Percentiles rank a stretch among this genome's conserved stretches.
These are phyloP conservation scores for Saitozyma sp. DNA, from an alignment of 768 basidiomycete genomes.

Conservation along the genomic window DNA sequence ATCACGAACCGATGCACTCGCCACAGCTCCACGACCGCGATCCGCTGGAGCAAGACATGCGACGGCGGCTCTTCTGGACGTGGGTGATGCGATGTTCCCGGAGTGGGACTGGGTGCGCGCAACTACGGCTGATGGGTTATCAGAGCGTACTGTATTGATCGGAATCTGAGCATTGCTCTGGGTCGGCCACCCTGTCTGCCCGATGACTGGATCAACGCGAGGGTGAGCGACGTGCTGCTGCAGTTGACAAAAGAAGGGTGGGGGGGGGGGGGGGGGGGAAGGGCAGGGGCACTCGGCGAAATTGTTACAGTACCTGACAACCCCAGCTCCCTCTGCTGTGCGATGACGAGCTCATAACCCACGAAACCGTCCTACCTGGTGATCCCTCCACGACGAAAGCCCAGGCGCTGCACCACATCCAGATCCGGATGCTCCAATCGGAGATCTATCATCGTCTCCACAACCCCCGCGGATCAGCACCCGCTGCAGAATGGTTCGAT, in stretches of 20 bases:
- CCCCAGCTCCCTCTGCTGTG: constrained; percentile 9
- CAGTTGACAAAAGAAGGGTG: no score
- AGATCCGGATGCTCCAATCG: constrained; percentile 16
- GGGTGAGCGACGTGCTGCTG: constrained; percentile 6
- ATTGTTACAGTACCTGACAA: neutral
- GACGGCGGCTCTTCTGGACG: constrained; percentile 28
- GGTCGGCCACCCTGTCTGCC: constrained; percentile 17
- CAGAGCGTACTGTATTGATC: constrained; percentile 25
- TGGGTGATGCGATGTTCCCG: constrained; percentile 6
- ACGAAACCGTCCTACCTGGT: neutral
- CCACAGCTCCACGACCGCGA: neutral
- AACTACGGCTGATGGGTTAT: no score
- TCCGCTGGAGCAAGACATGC: constrained; percentile 17
- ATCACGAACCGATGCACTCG: constrained; percentile 10
- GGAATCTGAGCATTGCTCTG: constrained; percentile 12
- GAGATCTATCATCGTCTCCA: constrained; percentile 19
- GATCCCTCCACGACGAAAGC: constrained; percentile 10
- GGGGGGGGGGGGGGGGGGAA: no score
- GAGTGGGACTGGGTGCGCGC: neutral
- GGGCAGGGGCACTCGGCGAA: no score
- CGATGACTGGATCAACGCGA: constrained; percentile 19
- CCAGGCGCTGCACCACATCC: constrained; percentile 16
- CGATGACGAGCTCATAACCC: constrained; percentile 11
- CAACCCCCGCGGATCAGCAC: neutral
- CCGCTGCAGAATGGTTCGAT: constrained; percentile 13